Evolutionary conservation across 2,329 filamentous ascomycete genomes (phyloP), one percentile per base, ranked within the genome.

Genomic region (Botryotinia calthae): DNA sequence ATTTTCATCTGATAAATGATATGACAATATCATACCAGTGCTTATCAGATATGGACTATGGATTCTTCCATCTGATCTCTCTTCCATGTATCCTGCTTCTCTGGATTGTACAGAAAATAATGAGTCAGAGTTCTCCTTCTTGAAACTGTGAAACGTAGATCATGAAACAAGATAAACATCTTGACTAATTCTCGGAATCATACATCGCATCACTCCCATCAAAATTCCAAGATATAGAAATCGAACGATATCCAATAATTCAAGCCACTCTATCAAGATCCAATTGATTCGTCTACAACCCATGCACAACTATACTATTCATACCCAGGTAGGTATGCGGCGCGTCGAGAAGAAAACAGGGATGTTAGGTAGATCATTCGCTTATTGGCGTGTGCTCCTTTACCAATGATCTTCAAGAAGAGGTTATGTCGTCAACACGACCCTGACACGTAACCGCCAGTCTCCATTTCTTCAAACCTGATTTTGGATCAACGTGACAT

Each of bases 391-490:
- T 74, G 77, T 79, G 44, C 70, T 73, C 31, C 68, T 18, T 34
- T 48, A 63, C 78, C 76, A 80, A 78, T 78, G 7, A 70, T 31
- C 34, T 67, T 72, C 31, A 25, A 16, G 62, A 40, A 9, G 73
- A 78, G 72, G 63, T 18, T 61, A 54, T 14, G 48, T 63, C 28
- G 74, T 74, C 74, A 73, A 79, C 78, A 78, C 78, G 79, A 79
- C 71, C 73, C 72, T 77, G 72, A 77, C 78, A 78, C 78, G 78
- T 74, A 78, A 71, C 75, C 78, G 75, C 75, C 78, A 64, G 73
- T 54, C 54, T 56, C 61, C 61, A 68, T 67, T 48, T 51, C 62
- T 48, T 68, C 46, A 59, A 67, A 31, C 34, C n/a, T n/a, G 44
- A 51, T 66, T 56, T 8, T 61, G 22, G 28, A 56, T 37, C 37